Conservation (phyloP, 768 basidiomycete species). For the Boletellus ananas region DNA sequence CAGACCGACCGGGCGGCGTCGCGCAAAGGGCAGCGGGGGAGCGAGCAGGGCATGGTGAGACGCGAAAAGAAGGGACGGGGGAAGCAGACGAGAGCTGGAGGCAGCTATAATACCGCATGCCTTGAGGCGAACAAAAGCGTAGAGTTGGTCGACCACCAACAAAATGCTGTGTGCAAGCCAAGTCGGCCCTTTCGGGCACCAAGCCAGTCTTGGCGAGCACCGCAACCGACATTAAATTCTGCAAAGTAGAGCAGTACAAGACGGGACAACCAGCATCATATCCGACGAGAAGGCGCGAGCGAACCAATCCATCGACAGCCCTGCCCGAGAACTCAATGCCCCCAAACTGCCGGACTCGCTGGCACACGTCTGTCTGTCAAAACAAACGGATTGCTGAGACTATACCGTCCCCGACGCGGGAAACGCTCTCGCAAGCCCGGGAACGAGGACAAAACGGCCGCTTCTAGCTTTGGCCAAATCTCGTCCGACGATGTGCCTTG, state of each 20-base stretch:
- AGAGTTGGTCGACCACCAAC: neutral
- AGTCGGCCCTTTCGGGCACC: no score
- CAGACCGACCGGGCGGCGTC: constrained; percentile 14
- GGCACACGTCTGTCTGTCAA: constrained; percentile 17
- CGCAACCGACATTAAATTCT: neutral
- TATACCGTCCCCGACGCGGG: constrained; percentile 45
- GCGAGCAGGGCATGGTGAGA: neutral
- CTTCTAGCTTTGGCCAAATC: constrained; percentile 84
- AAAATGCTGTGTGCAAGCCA: constrained; percentile 7
- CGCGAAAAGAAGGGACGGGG: neutral
- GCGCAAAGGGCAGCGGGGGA: constrained; percentile 3
- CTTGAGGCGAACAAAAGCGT: constrained; percentile 23
- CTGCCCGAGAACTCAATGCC: constrained; percentile 8
- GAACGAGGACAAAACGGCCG: constrained; percentile 51
- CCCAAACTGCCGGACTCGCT: constrained; percentile 17
- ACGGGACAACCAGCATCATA: constrained; percentile 1
- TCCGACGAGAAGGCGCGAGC: constrained; percentile 1
- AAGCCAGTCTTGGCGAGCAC: neutral
- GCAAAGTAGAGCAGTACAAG: constrained; percentile 9
- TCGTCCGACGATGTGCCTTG: constrained; percentile 78
- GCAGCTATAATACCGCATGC: constrained; percentile 16
- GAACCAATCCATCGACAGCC: neutral
- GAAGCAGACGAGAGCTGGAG: neutral
- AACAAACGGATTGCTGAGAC: constrained; percentile 53
- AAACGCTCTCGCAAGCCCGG: constrained; percentile 54